These are phyloP conservation scores for Castanea crenata DNA, from an alignment of 306 rosid species.

Conservation along the genomic window DNA sequence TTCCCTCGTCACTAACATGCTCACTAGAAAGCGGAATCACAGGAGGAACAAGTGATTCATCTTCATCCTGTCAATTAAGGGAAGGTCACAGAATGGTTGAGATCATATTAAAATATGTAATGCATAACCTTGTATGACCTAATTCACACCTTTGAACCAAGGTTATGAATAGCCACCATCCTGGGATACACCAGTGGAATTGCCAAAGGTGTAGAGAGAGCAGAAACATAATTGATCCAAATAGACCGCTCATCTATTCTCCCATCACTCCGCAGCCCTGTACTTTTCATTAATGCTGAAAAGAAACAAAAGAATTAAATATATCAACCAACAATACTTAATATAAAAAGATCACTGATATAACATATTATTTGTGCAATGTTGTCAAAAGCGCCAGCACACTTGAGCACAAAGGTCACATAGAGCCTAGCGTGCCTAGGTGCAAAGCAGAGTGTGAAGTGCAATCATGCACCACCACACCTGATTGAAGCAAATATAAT, in stretches of 20 bases:
- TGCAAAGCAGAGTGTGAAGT: too few relatives aligned
- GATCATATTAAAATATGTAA: conserved; percentile 11
- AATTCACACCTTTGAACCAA: conserved; percentile 61
- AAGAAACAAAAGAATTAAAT: conserved; percentile 29
- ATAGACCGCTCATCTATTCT: conserved; percentile 87
- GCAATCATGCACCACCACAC: too few relatives aligned
- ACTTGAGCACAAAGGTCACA: too few relatives aligned
- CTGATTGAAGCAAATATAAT: too few relatives aligned
- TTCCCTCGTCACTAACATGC: conserved; percentile 69
- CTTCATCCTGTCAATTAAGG: conserved; percentile 57
- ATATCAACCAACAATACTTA: conserved; percentile 18
- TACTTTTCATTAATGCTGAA: conserved; percentile 86
- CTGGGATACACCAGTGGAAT: conserved; percentile 96
- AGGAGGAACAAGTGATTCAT: conserved; percentile 67
- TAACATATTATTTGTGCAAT: neutral
- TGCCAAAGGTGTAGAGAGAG: conserved; percentile 80
- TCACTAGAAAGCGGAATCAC: conserved; percentile 89
- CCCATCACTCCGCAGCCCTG: conserved; percentile 78
- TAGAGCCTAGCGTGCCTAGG: too few relatives aligned
- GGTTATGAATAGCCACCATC: conserved; percentile 82
- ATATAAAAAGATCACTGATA: neutral
- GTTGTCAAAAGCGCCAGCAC: too few relatives aligned
- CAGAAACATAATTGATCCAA: conserved; percentile 81
- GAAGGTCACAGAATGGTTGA: conserved; percentile 6
- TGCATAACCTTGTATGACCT: neutral